Evolutionary conservation across 1,139 yeast genomes (phyloP).

Genomic region (Hansenula sp.): DNA sequence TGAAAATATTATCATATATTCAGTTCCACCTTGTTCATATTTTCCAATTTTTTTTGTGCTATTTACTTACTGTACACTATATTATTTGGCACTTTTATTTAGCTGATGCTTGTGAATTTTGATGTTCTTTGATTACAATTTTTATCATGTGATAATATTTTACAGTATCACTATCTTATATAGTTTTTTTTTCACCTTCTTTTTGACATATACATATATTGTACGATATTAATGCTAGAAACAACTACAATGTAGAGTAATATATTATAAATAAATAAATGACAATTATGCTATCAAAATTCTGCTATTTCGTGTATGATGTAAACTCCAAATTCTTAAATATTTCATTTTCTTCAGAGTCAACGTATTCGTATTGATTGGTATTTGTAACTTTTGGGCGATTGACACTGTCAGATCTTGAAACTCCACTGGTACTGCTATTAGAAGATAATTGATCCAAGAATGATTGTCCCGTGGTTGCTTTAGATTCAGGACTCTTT

Average conservation of each 20-base stretch:
- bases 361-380: slow-evolving; percentile 25
- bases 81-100: no score
- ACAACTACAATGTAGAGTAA: neutral
- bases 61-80: no score
- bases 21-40: neutral
- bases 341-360: slow-evolving; percentile 26
- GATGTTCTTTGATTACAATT: no score
- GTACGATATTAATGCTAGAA: neutral
- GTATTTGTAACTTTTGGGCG: slow-evolving; percentile 7
- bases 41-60: neutral
- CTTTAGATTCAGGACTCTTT: slow-evolving; percentile 6
- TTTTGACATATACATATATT: no score
- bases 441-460: slow-evolving; percentile 16
- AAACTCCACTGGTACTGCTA: slow-evolving; percentile 8
- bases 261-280: neutral
- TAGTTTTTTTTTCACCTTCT: no score
- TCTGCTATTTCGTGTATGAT: slow-evolving; percentile 32
- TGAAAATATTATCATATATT: neutral
- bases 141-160: no score
- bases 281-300: neutral
- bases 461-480: slow-evolving; percentile 18
- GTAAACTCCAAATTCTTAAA: slow-evolving; percentile 41
- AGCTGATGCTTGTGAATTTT: no score
- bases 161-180: no score
- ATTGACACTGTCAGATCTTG: no score